These are phyloP conservation scores for Crithidia bombi DNA, from an alignment of 208 protist genomes.

Conservation along the genomic window DNA sequence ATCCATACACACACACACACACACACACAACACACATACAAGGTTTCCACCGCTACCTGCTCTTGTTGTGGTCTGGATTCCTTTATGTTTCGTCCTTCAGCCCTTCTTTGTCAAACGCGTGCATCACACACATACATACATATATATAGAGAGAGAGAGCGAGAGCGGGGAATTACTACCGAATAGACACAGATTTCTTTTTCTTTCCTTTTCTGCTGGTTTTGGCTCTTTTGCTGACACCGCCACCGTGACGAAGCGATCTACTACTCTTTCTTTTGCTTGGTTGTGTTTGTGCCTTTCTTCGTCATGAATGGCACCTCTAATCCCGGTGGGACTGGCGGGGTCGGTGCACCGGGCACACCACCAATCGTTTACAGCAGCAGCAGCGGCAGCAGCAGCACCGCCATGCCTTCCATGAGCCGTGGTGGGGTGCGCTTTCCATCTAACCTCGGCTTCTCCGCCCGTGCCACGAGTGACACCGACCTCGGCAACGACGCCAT, in stretches of 20 bases:
- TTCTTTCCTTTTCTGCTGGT: slow-evolving; percentile 1
- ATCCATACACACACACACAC: too few species aligned
- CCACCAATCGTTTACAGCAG: slow-evolving; percentile 12
- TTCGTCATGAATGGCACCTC: slow-evolving; percentile 24
- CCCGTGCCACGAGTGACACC: background rate
- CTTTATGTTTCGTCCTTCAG: too few species aligned
- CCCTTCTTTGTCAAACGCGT: background rate
- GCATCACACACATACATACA: slow-evolving; percentile 11
- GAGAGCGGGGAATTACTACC: too few species aligned
- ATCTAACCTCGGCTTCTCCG: slow-evolving; percentile 1
- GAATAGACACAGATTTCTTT: slow-evolving; percentile 15
- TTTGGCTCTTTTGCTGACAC: slow-evolving; percentile 3
- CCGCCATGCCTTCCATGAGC: too few species aligned
- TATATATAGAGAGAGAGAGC: slow-evolving; percentile 22
- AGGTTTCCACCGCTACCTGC: too few species aligned
- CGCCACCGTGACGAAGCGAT: too few species aligned
- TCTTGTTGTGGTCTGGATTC: background rate
- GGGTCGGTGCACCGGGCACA: background rate
- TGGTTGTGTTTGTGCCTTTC: background rate
- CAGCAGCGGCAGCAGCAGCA: background rate
- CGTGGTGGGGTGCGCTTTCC: slow-evolving; percentile 1
- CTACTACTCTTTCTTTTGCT: background rate
- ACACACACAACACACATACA: too few species aligned
- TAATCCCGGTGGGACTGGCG: background rate
- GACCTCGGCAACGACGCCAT: slow-evolving; percentile 26